Conservation (phyloP, 208 protist species). For the Giardia duodenalis region DNA sequence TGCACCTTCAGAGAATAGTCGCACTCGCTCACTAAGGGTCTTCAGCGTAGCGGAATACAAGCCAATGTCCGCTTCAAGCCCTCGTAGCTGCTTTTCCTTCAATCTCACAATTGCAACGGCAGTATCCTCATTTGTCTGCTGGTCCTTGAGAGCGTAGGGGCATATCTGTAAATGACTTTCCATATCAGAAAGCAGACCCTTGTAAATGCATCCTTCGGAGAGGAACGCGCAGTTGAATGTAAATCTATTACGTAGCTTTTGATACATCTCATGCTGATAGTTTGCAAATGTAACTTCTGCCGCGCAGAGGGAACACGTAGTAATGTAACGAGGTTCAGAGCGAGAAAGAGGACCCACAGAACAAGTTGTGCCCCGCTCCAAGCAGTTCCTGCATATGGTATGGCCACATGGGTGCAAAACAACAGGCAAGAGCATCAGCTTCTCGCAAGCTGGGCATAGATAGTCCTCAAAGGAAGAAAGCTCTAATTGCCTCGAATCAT, state of each 20-base stretch:
- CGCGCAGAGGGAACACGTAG: too few relatives aligned
- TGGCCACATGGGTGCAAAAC: too few relatives aligned
- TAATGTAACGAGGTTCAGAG: too few relatives aligned
- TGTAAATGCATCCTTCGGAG: not conserved
- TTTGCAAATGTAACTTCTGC: too few relatives aligned
- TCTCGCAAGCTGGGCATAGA: too few relatives aligned
- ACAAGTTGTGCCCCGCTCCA: too few relatives aligned
- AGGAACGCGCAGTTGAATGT: not conserved
- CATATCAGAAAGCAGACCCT: not conserved
- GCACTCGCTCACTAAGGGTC: not conserved
- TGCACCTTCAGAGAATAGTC: not conserved
- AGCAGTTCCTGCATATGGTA: too few relatives aligned
- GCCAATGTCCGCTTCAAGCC: not conserved
- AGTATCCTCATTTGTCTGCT: not conserved
- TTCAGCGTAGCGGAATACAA: not conserved
- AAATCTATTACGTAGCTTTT: not conserved
- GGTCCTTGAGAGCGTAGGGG: not conserved
- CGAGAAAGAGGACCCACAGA: too few relatives aligned
- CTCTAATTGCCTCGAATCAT: too few relatives aligned
- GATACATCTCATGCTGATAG: not conserved
- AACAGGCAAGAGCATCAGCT: too few relatives aligned
- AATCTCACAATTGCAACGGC: not conserved
- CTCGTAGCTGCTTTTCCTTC: not conserved
- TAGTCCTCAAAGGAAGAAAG: too few relatives aligned
- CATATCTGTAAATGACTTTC: not conserved